Conservation (phyloP, 2,329 filamentous ascomycete species). For the Rutstroemia sp. region DNA sequence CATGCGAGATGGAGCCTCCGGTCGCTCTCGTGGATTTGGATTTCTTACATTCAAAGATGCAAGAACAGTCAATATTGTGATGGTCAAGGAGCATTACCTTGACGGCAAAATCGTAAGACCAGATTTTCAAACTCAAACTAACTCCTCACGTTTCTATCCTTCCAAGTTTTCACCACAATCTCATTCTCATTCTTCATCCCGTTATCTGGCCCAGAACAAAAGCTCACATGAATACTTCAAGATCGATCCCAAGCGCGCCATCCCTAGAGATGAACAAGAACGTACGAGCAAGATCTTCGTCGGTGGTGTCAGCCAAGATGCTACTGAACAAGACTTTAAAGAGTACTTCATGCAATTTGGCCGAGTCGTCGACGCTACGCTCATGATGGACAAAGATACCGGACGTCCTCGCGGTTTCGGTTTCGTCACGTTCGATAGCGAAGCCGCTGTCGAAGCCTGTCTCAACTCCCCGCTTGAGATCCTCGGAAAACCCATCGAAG, state of each 20-base stretch:
- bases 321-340: constrained; percentile 91
- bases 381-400: constrained; percentile 99
- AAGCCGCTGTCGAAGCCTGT: constrained; percentile 88
- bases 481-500: constrained; percentile 91
- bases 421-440: constrained; percentile 96
- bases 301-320: constrained; percentile 93
- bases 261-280: constrained; percentile 95
- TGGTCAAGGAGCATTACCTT: constrained; percentile 98
- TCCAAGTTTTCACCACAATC: constrained; percentile 15
- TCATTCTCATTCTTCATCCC: background rate
- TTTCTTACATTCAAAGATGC: constrained; percentile 97
- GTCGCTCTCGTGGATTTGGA: constrained; percentile 89
- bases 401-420: constrained; percentile 94
- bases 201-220: constrained; percentile 27
- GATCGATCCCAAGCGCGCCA: constrained; percentile 98
- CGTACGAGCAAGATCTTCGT: constrained; percentile 99
- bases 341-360: constrained; percentile 97
- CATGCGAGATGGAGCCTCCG: constrained; percentile 95
- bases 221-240: constrained; percentile 17
- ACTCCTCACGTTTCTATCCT: constrained; percentile 11
- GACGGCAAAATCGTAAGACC: constrained; percentile 92
- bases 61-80: constrained; percentile 96
- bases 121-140: constrained; percentile 15
- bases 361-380: constrained; percentile 88
- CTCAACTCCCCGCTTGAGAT: constrained; percentile 82